Evolutionary conservation across 2,329 filamentous ascomycete species (phyloP).

Genomic region (Decorospora gaudefroyi): DNA sequence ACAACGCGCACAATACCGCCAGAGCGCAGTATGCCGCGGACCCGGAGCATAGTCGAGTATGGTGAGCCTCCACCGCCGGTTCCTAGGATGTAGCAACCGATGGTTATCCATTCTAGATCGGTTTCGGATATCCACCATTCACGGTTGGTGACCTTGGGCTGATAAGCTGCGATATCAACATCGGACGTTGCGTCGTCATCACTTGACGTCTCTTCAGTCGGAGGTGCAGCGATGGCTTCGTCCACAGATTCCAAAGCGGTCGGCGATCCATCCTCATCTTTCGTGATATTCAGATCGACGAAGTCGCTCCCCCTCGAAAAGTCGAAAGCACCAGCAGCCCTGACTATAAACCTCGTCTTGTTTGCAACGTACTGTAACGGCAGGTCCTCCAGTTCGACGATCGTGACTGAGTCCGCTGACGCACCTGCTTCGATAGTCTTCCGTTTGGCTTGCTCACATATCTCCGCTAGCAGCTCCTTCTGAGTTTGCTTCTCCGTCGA

Average conservation of each 20-base stretch:
- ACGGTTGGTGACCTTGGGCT: constrained; percentile 45
- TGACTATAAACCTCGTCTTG: constrained; percentile 57
- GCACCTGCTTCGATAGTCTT: constrained; percentile 49
- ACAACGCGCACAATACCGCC: constrained; percentile 51
- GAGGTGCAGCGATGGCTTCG: constrained; percentile 16
- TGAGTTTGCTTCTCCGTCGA: constrained; percentile 44
- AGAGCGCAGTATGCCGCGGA: constrained; percentile 48
- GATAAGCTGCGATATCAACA: constrained; percentile 46
- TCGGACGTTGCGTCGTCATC: constrained; percentile 26
- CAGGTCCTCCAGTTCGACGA: constrained; percentile 53
- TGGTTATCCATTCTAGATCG: constrained; percentile 53
- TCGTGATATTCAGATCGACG: constrained; percentile 26
- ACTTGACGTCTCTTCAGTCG: constrained; percentile 19
- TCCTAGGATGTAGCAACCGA: constrained; percentile 56
- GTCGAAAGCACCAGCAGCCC: constrained; percentile 60
- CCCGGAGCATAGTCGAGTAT: constrained; percentile 51
- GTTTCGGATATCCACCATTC: constrained; percentile 54
- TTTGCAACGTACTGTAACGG: constrained; percentile 61
- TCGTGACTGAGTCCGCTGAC: constrained; percentile 34
- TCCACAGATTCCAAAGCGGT: constrained; percentile 7
- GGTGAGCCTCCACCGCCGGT: constrained; percentile 57
- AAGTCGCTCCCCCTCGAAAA: constrained; percentile 41
- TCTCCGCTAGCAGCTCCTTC: constrained; percentile 44
- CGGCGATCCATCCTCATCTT: constrained; percentile 24
- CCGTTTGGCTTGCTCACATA: constrained; percentile 47